Conservation (phyloP, 2,329 filamentous ascomycete species). For the Paraphaeosphaeria minitans region DNA sequence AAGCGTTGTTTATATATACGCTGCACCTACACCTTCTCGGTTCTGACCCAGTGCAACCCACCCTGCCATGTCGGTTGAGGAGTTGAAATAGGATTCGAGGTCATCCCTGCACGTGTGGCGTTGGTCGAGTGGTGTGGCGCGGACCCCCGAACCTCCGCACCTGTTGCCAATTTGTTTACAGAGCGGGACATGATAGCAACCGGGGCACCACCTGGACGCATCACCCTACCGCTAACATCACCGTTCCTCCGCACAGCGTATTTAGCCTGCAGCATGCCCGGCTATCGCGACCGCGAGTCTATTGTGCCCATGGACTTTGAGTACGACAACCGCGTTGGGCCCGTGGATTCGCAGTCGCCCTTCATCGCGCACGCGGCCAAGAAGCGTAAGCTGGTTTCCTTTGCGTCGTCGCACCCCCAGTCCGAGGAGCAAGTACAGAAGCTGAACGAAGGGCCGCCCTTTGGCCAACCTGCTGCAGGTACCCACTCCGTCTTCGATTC, state of each 20-base stretch:
- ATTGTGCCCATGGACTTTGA: conserved; percentile 61
- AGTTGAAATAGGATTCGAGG: neutral
- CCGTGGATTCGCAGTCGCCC: conserved; percentile 54
- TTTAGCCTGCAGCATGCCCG: neutral
- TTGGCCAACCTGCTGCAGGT: conserved; percentile 25
- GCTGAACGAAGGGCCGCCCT: conserved; percentile 22
- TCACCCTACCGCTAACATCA: neutral
- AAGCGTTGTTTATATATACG: neutral
- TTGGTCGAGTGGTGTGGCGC: neutral
- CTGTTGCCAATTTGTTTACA: neutral
- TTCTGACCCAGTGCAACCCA: neutral
- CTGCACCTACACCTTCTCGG: neutral
- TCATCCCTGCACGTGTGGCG: neutral
- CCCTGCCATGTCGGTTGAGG: neutral
- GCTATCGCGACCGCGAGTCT: conserved; percentile 39
- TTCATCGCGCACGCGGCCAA: conserved; percentile 49
- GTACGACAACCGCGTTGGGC: conserved; percentile 54
- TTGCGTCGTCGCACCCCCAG: conserved; percentile 11
- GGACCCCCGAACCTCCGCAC: neutral
- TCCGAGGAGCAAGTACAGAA: conserved; percentile 7
- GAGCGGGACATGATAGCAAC: conserved; percentile 1
- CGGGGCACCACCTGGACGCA: neutral
- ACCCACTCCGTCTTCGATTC: conserved; percentile 50
- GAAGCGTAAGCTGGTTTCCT: conserved; percentile 44
- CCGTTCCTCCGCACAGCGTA: neutral